phyloP scores from a whole-genome alignment of 345 rosid species.

The Eucalyptus cladocalyx region DNA sequence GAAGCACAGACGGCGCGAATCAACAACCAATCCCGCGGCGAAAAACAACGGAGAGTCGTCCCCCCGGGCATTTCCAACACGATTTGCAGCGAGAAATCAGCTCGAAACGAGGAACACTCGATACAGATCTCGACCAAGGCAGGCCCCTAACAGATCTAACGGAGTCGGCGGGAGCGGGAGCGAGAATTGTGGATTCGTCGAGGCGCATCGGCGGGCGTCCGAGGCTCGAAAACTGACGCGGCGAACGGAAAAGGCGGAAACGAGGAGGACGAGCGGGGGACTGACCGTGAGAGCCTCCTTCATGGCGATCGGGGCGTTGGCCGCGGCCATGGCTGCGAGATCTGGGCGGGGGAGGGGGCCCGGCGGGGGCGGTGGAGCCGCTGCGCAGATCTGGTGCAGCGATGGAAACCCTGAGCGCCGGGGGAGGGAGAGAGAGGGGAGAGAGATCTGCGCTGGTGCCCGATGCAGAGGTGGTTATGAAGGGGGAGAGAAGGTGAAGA shows the following conservation, averaged over 20 bases:
- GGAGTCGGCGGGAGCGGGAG: background rate
- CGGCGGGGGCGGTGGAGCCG: background rate
- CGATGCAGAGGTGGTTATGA: background rate
- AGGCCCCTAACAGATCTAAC: background rate
- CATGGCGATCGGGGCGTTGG: conserved; percentile 47
- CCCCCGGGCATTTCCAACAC: background rate
- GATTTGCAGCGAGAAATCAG: background rate
- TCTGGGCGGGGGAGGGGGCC: background rate
- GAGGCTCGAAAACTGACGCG: background rate
- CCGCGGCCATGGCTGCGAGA: conserved; percentile 35
- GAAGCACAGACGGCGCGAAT: background rate
- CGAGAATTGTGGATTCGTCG: background rate
- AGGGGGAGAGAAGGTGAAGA: background rate
- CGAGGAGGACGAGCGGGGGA: background rate
- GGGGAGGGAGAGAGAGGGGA: background rate
- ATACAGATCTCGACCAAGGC: background rate
- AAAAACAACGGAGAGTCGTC: background rate
- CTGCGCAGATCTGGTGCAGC: background rate
- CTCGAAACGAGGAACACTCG: background rate
- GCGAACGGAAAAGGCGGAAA: background rate
- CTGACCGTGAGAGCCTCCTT: conserved; percentile 30
- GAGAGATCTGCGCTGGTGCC: background rate
- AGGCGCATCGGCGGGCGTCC: background rate
- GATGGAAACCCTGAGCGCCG: background rate
- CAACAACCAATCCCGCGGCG: background rate